Percentiles rank a stretch among this genome's conserved stretches.
phyloP scores from a whole-genome alignment of 139 green algal species.

The Ettlia oleoabundans region DNA sequence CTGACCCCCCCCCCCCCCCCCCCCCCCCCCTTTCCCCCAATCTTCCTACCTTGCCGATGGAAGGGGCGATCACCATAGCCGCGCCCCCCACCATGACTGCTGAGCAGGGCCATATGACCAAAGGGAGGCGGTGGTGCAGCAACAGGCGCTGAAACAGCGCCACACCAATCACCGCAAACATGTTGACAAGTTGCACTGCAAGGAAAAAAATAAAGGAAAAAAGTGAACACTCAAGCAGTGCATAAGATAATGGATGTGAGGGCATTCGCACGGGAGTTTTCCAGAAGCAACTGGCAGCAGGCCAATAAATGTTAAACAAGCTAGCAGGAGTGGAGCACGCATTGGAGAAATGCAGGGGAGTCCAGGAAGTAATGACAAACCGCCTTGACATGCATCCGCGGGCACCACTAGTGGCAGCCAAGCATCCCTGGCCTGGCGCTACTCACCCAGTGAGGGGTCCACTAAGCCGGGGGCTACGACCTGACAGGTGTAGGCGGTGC shows the following conservation, averaged over 20 bases:
- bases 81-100: slow-evolving; percentile 8
- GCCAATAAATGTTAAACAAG: too few species aligned
- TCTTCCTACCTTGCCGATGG: background rate
- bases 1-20: background rate
- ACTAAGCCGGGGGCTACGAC: slow-evolving; percentile 17
- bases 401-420: background rate
- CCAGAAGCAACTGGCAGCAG: too few species aligned
- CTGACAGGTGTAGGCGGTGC: slow-evolving; percentile 8
- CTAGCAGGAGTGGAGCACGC: too few species aligned
- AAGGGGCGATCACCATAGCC: slow-evolving; percentile 7
- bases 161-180: slow-evolving; percentile 13
- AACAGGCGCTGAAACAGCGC: slow-evolving; percentile 23
- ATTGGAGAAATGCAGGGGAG: too few species aligned
- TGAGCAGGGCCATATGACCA: slow-evolving; percentile 8
- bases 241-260: too few species aligned
- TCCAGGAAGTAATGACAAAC: too few species aligned
- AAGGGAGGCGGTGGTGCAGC: slow-evolving; percentile 6
- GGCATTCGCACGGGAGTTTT: too few species aligned
- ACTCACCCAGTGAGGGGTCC: slow-evolving; percentile 12
- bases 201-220: too few species aligned
- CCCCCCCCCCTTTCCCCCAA: background rate
- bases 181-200: slow-evolving; percentile 21
- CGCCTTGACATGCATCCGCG: too few species aligned
- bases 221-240: too few species aligned
- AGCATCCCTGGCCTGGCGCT: background rate